A percentile compares a stretch with the other conserved stretches of the same genome.
Evolutionary conservation across 1,284 basidiomycete genomes (phyloP).

Genomic region (Cronartium quercuum): DNA sequence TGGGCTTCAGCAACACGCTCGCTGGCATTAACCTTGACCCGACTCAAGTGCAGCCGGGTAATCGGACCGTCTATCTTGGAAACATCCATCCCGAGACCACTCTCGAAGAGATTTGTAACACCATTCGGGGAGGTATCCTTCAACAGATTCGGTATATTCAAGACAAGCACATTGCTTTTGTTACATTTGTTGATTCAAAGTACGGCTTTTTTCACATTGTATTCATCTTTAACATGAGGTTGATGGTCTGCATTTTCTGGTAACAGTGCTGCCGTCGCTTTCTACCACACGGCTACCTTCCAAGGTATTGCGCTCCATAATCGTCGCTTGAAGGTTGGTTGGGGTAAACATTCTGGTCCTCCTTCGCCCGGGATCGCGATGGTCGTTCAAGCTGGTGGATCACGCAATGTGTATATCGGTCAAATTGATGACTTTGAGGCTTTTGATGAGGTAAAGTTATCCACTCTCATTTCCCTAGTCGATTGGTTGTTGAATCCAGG

Average conservation of each 20-base stretch:
- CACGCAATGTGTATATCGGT: slow-evolving; percentile 88
- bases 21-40: slow-evolving; percentile 36
- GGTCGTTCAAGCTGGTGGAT: slow-evolving; percentile 80
- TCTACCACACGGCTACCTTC: slow-evolving; percentile 80
- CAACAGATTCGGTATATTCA: slow-evolving; percentile 79
- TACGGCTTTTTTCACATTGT: slow-evolving; percentile 26
- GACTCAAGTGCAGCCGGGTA: slow-evolving; percentile 53
- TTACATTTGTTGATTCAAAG: slow-evolving; percentile 45
- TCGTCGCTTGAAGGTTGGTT: slow-evolving; percentile 83
- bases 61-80: slow-evolving; percentile 84
- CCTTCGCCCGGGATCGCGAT: slow-evolving; percentile 72
- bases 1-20: slow-evolving; percentile 37
- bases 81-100: slow-evolving; percentile 90
- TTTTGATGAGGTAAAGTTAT: slow-evolving; percentile 12
- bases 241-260: slow-evolving; percentile 53
- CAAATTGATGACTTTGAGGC: slow-evolving; percentile 30
- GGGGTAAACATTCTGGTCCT: slow-evolving; percentile 64
- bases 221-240: slow-evolving; percentile 64
- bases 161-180: slow-evolving; percentile 77
- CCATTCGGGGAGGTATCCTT: slow-evolving; percentile 81
- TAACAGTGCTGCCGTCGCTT: slow-evolving; percentile 73
- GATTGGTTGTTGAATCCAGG: not conserved
- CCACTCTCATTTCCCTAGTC: not conserved
- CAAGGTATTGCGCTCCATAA: slow-evolving; percentile 83
- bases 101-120: slow-evolving; percentile 85